Conservation (phyloP, 108 stramenopile genomes). For the Craspedostauros australis region DNA sequence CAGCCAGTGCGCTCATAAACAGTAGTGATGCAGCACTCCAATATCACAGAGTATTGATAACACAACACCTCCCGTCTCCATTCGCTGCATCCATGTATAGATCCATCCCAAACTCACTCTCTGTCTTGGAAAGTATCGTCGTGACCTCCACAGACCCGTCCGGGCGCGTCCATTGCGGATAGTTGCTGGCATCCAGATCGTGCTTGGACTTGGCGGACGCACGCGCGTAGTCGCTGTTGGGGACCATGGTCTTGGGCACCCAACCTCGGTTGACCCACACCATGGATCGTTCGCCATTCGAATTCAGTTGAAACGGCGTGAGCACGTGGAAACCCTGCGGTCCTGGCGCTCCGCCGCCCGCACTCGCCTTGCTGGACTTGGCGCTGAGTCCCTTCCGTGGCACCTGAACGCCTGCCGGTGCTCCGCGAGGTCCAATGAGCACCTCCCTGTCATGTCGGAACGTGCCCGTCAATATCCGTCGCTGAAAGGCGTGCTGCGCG, state of each 20-base stretch:
- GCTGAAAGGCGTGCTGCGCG: slow-evolving; percentile 34
- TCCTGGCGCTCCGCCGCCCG: slow-evolving; percentile 51
- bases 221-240: slow-evolving; percentile 17
- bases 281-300: slow-evolving; percentile 5
- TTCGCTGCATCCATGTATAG: too few relatives aligned
- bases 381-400: slow-evolving; percentile 5
- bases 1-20: too few relatives aligned
- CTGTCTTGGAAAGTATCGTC: slow-evolving; percentile 44
- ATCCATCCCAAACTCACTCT: slow-evolving; percentile 41
- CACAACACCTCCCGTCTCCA: too few relatives aligned
- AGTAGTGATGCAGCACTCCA: too few relatives aligned
- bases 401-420: slow-evolving; percentile 61
- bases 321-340: slow-evolving; percentile 73
- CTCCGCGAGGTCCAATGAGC: slow-evolving; percentile 78
- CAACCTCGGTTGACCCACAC: slow-evolving; percentile 87
- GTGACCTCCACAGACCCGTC: slow-evolving; percentile 28
- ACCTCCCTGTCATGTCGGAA: slow-evolving; percentile 60
- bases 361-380: slow-evolving; percentile 25
- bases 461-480: slow-evolving; percentile 34
- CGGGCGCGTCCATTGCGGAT: slow-evolving; percentile 45
- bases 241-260: slow-evolving; percentile 59
- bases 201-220: too few relatives aligned
- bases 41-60: too few relatives aligned
- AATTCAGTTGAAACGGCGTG: slow-evolving; percentile 58
- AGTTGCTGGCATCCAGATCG: slow-evolving; percentile 5